A percentile compares a stretch with the other conserved stretches of the same genome.
Conservation (phyloP, 1,284 basidiomycete species). For the Melampsora occidentalis region DNA sequence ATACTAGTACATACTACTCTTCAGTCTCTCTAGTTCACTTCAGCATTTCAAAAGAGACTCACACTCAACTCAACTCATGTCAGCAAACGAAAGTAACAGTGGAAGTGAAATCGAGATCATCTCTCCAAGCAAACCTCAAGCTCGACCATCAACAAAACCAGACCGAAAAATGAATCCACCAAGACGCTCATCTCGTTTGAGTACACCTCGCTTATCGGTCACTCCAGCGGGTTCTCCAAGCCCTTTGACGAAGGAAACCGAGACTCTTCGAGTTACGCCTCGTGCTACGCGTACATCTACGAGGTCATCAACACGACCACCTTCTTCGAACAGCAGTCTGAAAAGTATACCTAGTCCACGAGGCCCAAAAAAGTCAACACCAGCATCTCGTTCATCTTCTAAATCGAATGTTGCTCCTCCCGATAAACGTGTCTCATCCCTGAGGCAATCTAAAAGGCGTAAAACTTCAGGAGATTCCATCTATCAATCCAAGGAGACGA, state of each 20-base stretch:
- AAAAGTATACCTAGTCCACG: not conserved
- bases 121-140: too few species aligned
- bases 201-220: slow-evolving; percentile 3
- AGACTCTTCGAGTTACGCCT: not conserved
- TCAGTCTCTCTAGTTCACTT: too few species aligned
- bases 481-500: not conserved
- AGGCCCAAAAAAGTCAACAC: not conserved
- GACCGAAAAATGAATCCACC: not conserved
- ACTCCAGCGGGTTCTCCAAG: not conserved
- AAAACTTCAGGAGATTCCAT: not conserved
- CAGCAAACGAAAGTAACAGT: too few species aligned
- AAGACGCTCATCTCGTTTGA: not conserved
- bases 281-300: not conserved
- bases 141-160: too few species aligned
- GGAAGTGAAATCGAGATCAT: too few species aligned
- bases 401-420: not conserved
- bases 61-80: too few species aligned
- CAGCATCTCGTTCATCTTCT: not conserved
- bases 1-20: too few species aligned
- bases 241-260: not conserved
- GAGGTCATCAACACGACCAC: not conserved
- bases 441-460: not conserved
- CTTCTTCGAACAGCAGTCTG: not conserved
- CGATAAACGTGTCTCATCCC: not conserved
- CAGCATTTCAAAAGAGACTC: too few species aligned